Evolutionary conservation across 108 stramenopile species (phyloP), one percentile per base, ranked within the genome.

Genomic region (Pseudonitzschia delicatissima): DNA sequence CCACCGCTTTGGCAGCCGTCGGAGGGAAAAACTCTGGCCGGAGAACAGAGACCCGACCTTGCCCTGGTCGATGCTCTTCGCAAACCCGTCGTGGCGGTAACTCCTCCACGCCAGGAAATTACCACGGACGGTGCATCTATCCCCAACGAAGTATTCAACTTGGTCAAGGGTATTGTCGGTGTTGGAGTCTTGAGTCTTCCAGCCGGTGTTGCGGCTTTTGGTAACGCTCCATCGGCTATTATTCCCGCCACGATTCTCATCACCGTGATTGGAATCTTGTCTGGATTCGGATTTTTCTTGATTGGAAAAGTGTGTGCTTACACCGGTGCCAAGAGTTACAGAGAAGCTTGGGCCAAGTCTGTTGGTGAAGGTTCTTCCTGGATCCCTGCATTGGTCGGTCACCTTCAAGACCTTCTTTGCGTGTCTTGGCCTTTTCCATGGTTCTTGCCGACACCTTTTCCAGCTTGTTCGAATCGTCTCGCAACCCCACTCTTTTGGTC

Each of bases 121-220:
- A 63, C 53, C 26, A 36, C 51, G 20, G 76, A 77, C 7, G 76
- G 83, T 48, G 86, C 88, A 26, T 77, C 82, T 50, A 83, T 87
- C 58, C 76, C 78, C 45, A 83, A 69, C 57, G 82, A 88, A 55
- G 74, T 89, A 44, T 89, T 96, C 77, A 96, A 95, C 67, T 79
- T 97, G 45, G 93, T 92, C 64, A 97, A 97, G 88, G 89, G 85
- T 48, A 84, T 96, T 64, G 88, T 93, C 25, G 96, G 96, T 21
- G 94, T 93, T 17, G 95, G 96, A 11, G 93, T 94, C 31, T 82
- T 97, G 12, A 78, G 88, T 62, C 79, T 97, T 48, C 96, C 96
- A 21, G 90, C 87, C 35, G 96, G 95, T 23, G 86, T 96, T 37
- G 96, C 96, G 15, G 91, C 96, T 1, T 97, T 94, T 78, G 90